These are phyloP conservation scores for Trichoderma gracile DNA, from an alignment of 2,329 filamentous ascomycete genomes.

Conservation along the genomic window DNA sequence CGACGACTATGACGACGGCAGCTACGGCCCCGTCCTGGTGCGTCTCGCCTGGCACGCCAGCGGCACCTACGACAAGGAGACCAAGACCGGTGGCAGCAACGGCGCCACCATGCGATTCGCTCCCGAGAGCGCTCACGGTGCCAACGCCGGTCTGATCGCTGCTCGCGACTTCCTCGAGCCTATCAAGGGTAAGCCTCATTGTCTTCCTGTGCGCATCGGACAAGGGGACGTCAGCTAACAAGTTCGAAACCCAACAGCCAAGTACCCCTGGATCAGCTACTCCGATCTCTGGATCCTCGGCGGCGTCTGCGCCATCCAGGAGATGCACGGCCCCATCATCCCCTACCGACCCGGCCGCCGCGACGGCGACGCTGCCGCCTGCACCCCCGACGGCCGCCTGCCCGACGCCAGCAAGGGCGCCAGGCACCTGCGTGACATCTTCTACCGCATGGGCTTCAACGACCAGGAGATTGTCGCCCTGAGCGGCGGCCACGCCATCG, in stretches of 20 bases:
- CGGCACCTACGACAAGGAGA: conserved; percentile 88
- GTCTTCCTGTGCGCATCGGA: neutral
- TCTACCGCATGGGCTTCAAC: conserved; percentile 96
- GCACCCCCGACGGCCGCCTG: conserved; percentile 88
- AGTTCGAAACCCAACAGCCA: conserved; percentile 35
- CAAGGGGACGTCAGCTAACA: neutral
- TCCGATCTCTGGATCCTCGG: conserved; percentile 95
- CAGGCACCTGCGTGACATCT: conserved; percentile 86
- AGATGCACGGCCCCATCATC: conserved; percentile 87
- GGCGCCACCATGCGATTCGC: conserved; percentile 96
- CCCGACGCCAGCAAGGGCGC: conserved; percentile 77
- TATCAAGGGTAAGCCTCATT: conserved; percentile 66
- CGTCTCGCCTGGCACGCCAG: conserved; percentile 92
- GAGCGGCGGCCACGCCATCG: conserved; percentile 80
- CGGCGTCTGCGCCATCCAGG: conserved; percentile 84
- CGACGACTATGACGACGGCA: conserved; percentile 88
- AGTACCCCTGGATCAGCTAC: conserved; percentile 95
- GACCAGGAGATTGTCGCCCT: conserved; percentile 96
- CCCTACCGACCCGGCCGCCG: conserved; percentile 84
- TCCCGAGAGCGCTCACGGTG: conserved; percentile 85
- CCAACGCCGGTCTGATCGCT: conserved; percentile 84
- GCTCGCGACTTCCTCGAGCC: conserved; percentile 93
- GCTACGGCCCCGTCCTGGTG: conserved; percentile 88
- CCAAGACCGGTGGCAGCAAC: conserved; percentile 88
- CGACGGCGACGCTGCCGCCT: conserved; percentile 77